Percentiles rank a stretch among this genome's conserved stretches.
These are phyloP conservation scores for Ogataea allantospora DNA, from an alignment of 805 yeast species.

Conservation along the genomic window DNA sequence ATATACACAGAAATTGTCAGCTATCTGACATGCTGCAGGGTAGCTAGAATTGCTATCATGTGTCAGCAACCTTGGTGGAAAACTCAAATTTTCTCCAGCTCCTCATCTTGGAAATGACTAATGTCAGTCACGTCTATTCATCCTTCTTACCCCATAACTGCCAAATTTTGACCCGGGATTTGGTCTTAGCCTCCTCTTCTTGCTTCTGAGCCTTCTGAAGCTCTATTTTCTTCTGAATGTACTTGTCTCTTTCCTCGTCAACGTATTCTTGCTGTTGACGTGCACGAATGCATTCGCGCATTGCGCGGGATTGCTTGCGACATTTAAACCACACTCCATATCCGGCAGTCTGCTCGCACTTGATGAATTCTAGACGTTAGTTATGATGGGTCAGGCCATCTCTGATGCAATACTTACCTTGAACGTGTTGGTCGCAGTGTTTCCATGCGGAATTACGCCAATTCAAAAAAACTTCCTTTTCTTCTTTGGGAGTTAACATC, in stretches of 20 bases:
- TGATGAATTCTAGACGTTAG: conserved; percentile 45
- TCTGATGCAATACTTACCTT: conserved; percentile 34
- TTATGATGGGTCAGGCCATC: background rate
- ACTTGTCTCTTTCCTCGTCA: conserved; percentile 66
- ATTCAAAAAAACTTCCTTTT: conserved; percentile 65
- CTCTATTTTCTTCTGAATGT: conserved; percentile 56
- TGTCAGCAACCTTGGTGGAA: conserved; percentile 9
- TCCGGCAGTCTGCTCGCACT: conserved; percentile 64
- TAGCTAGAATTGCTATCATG: conserved; percentile 3
- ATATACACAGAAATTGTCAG: background rate
- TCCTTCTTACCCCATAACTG: conserved; percentile 10
- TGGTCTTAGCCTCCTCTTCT: conserved; percentile 4
- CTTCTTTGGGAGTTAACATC: conserved; percentile 76
- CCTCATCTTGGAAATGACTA: background rate
- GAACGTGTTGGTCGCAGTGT: conserved; percentile 66
- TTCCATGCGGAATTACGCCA: conserved; percentile 68
- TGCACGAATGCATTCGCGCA: conserved; percentile 60
- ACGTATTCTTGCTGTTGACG: conserved; percentile 62
- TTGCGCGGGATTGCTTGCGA: conserved; percentile 51
- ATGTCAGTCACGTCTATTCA: conserved; percentile 6
- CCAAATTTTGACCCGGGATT: conserved; percentile 9
- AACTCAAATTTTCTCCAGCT: conserved; percentile 7
- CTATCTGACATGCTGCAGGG: conserved; percentile 4
- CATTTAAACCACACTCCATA: conserved; percentile 68
- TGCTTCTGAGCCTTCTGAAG: conserved; percentile 30